A percentile compares a stretch with the other conserved stretches of the same genome.
phyloP scores from a whole-genome alignment of 768 basidiomycete genomes.

The Termitomyces sp. region DNA sequence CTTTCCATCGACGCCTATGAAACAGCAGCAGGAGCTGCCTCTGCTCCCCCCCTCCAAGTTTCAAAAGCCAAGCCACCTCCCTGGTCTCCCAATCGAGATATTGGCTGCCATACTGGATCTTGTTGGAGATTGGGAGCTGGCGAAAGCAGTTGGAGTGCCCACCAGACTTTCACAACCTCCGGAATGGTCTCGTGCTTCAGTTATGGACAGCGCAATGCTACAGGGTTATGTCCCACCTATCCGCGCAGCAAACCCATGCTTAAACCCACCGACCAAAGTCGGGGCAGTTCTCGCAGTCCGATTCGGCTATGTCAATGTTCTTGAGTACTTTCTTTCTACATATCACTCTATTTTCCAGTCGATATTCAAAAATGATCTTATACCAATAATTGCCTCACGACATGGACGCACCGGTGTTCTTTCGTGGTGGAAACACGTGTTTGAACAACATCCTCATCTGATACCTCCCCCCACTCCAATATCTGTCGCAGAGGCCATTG shows the following conservation, averaged over 20 bases:
- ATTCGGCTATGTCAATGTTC: constrained; percentile 71
- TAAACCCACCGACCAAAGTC: constrained; percentile 59
- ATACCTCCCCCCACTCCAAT: constrained; percentile 47
- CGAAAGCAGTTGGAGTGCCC: constrained; percentile 69
- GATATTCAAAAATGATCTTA: constrained; percentile 59
- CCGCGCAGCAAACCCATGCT: constrained; percentile 49
- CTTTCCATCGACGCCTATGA: constrained; percentile 34
- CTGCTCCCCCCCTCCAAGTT: constrained; percentile 23
- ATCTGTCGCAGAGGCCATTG: constrained; percentile 65
- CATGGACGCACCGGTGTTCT: constrained; percentile 70
- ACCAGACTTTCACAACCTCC: constrained; percentile 60
- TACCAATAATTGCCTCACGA: constrained; percentile 73
- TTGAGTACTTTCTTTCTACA: constrained; percentile 65
- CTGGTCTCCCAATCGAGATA: constrained; percentile 72
- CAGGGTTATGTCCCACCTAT: constrained; percentile 55
- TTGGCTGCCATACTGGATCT: constrained; percentile 73
- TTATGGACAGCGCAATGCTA: constrained; percentile 69
- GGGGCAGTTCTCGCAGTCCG: constrained; percentile 64
- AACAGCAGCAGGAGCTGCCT: constrained; percentile 19
- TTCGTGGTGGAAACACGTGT: constrained; percentile 74
- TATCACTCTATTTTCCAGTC: constrained; percentile 60
- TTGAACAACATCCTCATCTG: constrained; percentile 54
- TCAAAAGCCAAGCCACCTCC: constrained; percentile 28
- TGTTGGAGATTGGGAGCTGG: constrained; percentile 80
- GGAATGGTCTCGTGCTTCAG: constrained; percentile 68